A percentile compares a stretch with the other conserved stretches of the same genome.
These are phyloP conservation scores for Hysterangium stoloniferum DNA, from an alignment of 768 basidiomycete genomes.

Conservation along the genomic window DNA sequence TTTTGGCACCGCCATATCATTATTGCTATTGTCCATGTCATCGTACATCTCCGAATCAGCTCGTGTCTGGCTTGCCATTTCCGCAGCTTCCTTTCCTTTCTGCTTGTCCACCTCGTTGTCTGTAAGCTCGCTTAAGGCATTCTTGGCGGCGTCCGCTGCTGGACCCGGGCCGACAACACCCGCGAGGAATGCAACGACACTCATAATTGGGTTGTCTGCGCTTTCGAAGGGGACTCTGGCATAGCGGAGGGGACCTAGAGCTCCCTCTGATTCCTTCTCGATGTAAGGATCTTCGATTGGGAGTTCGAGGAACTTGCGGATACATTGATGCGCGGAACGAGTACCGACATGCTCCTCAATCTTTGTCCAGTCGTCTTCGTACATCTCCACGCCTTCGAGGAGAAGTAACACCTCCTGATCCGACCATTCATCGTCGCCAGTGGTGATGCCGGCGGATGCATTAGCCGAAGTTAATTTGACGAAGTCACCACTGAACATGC, in stretches of 20 bases:
- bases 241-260: slow-evolving; percentile 68
- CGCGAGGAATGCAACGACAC: slow-evolving; percentile 94
- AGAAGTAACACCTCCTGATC: slow-evolving; percentile 85
- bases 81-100: slow-evolving; percentile 31
- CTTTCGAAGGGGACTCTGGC: slow-evolving; percentile 86
- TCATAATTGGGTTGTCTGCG: slow-evolving; percentile 97
- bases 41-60: slow-evolving; percentile 20
- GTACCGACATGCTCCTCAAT: slow-evolving; percentile 93
- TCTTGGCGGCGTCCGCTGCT: slow-evolving; percentile 90
- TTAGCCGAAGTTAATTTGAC: slow-evolving; percentile 61
- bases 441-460: slow-evolving; percentile 13
- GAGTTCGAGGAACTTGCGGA: slow-evolving; percentile 88
- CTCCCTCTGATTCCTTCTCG: slow-evolving; percentile 53
- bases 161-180: slow-evolving; percentile 86
- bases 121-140: slow-evolving; percentile 74
- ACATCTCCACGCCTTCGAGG: slow-evolving; percentile 97
- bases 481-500: slow-evolving; percentile 96
- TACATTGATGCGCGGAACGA: slow-evolving; percentile 87
- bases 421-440: slow-evolving; percentile 63
- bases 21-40: slow-evolving; percentile 37
- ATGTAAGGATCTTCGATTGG: slow-evolving; percentile 97
- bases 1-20: slow-evolving; percentile 21
- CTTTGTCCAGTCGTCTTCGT: slow-evolving; percentile 91
- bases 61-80: slow-evolving; percentile 15
- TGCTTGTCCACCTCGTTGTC: slow-evolving; percentile 31